Evolutionary conservation across 1,139 yeast genomes (phyloP).

Genomic region (Spathaspora sp.): DNA sequence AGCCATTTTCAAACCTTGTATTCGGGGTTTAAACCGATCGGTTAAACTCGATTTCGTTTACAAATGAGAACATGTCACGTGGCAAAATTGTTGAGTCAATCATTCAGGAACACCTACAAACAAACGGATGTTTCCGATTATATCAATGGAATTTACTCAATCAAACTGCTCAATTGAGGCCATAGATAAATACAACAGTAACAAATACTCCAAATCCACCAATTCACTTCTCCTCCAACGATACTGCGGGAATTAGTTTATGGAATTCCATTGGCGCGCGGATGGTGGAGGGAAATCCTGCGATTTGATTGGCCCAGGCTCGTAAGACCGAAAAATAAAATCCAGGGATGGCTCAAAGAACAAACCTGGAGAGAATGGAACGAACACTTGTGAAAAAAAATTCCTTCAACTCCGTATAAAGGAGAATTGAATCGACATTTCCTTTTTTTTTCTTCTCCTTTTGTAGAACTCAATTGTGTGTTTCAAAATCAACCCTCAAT

Average conservation of each 20-base stretch:
- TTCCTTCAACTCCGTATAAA: not conserved
- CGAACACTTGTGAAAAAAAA: not conserved
- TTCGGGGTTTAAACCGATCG: not conserved
- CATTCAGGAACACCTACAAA: not conserved
- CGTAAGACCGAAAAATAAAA: not conserved
- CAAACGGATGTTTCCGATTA: not conserved
- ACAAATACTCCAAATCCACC: not conserved
- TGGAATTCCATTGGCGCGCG: not conserved
- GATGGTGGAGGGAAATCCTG: not conserved
- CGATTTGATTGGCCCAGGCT: not conserved
- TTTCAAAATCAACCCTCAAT: not conserved
- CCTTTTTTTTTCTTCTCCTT: constrained; percentile 2
- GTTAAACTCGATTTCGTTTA: not conserved
- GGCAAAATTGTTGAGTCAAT: not conserved
- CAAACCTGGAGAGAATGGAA: constrained; percentile 4
- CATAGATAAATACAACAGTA: not conserved
- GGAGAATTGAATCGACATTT: not conserved
- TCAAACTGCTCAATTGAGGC: too few species aligned
- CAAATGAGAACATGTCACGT: not conserved
- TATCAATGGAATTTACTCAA: too few species aligned
- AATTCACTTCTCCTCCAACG: not conserved
- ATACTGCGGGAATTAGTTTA: not conserved
- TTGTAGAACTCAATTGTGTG: too few species aligned
- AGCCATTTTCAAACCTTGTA: not conserved
- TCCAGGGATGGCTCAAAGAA: not conserved